phyloP scores from a whole-genome alignment of 164 flowering plant species.

The Piper longum region DNA sequence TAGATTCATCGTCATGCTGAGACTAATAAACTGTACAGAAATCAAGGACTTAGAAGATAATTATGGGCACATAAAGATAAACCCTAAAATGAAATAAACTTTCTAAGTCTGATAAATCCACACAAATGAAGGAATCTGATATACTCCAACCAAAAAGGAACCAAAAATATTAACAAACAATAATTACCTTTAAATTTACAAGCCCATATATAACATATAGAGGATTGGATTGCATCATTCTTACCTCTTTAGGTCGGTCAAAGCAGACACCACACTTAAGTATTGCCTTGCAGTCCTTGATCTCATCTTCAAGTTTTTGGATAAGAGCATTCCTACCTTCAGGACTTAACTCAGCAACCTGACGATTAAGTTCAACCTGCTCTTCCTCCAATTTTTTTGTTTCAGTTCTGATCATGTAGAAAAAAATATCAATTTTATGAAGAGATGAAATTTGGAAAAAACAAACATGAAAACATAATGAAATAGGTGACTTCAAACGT shows the following conservation, averaged over 20 bases:
- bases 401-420: conserved; percentile 29
- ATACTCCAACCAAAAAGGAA: too few relatives aligned
- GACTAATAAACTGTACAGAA: too few relatives aligned
- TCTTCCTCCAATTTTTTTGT: conserved; percentile 67
- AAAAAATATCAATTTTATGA: background rate
- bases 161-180: background rate
- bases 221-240: background rate
- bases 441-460: too few relatives aligned
- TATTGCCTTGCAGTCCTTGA: conserved; percentile 73
- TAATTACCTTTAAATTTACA: background rate
- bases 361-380: conserved; percentile 36
- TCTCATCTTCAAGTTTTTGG: conserved; percentile 76
- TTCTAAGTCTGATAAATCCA: too few relatives aligned
- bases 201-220: too few relatives aligned
- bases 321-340: conserved; percentile 75
- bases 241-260: conserved; percentile 92
- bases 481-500: background rate
- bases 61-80: too few relatives aligned
- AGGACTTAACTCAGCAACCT: conserved; percentile 44
- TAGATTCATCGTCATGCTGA: too few relatives aligned
- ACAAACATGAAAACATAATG: too few relatives aligned
- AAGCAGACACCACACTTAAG: conserved; percentile 87
- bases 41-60: too few relatives aligned
- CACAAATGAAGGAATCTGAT: too few relatives aligned
- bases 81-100: too few relatives aligned